Evolutionary conservation across 2,329 filamentous ascomycete genomes (phyloP).

Genomic region (Talaromyces rugulosus): DNA sequence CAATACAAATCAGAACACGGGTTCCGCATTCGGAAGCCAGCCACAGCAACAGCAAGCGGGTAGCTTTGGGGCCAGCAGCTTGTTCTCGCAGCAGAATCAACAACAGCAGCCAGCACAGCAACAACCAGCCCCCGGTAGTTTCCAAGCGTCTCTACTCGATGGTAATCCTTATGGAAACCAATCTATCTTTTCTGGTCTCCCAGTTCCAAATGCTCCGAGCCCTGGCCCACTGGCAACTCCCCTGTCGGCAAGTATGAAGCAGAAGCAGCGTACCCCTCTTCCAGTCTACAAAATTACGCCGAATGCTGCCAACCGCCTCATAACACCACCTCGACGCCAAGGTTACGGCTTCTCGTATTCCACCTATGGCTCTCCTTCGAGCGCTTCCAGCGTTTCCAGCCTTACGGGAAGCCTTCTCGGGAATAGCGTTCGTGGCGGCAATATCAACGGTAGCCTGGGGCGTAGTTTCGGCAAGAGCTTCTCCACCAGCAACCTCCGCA

Average conservation of each 20-base stretch:
- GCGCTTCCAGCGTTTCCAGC: conserved; percentile 65
- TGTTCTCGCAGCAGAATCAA: conserved; percentile 54
- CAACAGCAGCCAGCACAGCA: conserved; percentile 49
- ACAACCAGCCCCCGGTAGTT: conserved; percentile 45
- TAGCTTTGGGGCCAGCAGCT: conserved; percentile 34
- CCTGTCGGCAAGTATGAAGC: conserved; percentile 69
- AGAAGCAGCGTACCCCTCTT: conserved; percentile 73
- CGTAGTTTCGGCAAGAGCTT: conserved; percentile 80
- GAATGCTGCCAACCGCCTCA: conserved; percentile 70
- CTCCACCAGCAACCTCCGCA: conserved; percentile 79
- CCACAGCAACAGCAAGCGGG: conserved; percentile 31
- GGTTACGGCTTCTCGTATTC: conserved; percentile 93
- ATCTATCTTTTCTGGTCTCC: conserved; percentile 74
- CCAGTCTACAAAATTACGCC: conserved; percentile 87
- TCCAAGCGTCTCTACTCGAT: conserved; percentile 77
- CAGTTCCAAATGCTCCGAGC: conserved; percentile 59
- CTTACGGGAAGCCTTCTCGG: conserved; percentile 62
- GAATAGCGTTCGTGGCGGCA: conserved; percentile 31
- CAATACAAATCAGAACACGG: conserved; percentile 24
- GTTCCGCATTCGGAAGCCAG: conserved; percentile 56
- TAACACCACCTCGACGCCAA: conserved; percentile 73
- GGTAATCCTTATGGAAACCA: conserved; percentile 86
- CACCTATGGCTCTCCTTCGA: conserved; percentile 77
- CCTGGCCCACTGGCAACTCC: conserved; percentile 91
- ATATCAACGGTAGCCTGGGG: conserved; percentile 54